phyloP scores from a whole-genome alignment of 352 stramenopile species.

The Blastocystis sp. region DNA sequence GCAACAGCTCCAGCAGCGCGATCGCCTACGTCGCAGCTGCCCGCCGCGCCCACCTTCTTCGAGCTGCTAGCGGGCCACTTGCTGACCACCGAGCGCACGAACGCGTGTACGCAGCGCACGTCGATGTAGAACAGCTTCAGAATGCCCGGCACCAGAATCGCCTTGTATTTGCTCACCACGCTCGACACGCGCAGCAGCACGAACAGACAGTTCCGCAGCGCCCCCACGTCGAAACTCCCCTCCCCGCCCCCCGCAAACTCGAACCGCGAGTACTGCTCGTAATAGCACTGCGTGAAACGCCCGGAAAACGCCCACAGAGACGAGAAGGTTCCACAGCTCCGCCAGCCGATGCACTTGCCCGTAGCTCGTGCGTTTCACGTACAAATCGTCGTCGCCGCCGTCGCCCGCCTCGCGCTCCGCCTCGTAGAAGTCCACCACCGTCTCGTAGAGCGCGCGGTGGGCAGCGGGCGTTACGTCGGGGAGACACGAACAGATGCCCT shows the following conservation, averaged over 20 bases:
- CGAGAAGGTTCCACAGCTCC: slow-evolving; percentile 32
- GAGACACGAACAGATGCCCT: slow-evolving; percentile 12
- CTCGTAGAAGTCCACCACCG: slow-evolving; percentile 36
- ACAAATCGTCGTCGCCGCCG: background rate
- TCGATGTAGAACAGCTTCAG: slow-evolving; percentile 43
- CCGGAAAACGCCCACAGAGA: background rate
- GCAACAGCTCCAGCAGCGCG: slow-evolving; percentile 18
- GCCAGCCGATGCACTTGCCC: slow-evolving; percentile 28
- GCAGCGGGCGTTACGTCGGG: background rate
- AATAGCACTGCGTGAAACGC: background rate
- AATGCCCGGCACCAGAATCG: background rate
- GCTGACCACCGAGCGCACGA: background rate
- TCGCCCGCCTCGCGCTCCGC: background rate
- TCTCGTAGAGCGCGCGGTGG: slow-evolving; percentile 17
- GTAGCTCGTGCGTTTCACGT: background rate
- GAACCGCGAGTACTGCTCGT: background rate
- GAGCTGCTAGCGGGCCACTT: slow-evolving; percentile 29
- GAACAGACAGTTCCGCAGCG: background rate
- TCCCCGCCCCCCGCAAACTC: background rate
- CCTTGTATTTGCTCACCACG: slow-evolving; percentile 37
- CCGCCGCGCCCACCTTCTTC: background rate
- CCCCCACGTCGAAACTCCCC: background rate
- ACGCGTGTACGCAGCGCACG: background rate
- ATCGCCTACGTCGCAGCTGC: background rate
- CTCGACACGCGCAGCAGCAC: slow-evolving; percentile 9